A percentile compares a stretch with the other conserved stretches of the same genome.
These are phyloP conservation scores for Centaurea solstitialis DNA, from an alignment of 129 eudicot species.

Conservation along the genomic window DNA sequence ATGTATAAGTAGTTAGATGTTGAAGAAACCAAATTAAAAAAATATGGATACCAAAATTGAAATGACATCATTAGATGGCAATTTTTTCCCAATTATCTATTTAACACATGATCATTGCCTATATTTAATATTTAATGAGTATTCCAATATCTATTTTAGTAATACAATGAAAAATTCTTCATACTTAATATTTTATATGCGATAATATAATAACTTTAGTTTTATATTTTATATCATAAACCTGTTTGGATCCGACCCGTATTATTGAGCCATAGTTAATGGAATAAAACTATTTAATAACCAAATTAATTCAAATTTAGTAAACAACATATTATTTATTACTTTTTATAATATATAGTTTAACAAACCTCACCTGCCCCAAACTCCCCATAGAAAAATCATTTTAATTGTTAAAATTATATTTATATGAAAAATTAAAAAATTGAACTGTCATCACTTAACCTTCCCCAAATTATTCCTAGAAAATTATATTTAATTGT, in stretches of 20 bases:
- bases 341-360: background rate
- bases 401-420: background rate
- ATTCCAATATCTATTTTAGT: too few species aligned
- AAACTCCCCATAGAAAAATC: background rate
- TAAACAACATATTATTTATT: too few species aligned
- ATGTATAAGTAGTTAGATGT: background rate
- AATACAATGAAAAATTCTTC: background rate
- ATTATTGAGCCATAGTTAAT: background rate
- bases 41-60: background rate
- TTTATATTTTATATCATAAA: too few species aligned
- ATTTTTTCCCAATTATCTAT: background rate
- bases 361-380: slow-evolving; percentile 8
- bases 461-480: background rate
- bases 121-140: background rate
- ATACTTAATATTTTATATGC: background rate
- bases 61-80: background rate
- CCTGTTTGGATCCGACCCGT: background rate
- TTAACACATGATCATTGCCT: background rate
- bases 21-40: background rate
- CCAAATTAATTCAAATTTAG: background rate
- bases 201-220: too few species aligned
- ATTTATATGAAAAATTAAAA: background rate
- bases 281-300: background rate
- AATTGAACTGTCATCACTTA: background rate
- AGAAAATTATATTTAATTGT: background rate